phyloP scores from a whole-genome alignment of 306 rosid genomes.

The Lathyrus oleraceus region DNA sequence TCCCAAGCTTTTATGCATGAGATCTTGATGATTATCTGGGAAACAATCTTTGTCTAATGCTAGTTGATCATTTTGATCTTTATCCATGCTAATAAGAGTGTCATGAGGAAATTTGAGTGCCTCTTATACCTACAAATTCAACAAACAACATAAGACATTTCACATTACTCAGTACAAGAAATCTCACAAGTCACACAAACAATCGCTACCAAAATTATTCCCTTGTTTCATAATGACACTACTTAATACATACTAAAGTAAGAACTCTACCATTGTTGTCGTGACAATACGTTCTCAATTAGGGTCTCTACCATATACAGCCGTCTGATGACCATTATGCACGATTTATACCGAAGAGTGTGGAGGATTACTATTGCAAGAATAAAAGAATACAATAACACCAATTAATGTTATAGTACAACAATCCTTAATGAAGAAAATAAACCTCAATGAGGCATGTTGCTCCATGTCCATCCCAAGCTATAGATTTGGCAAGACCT shows the following conservation, averaged over 20 bases:
- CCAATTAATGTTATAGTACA: constrained; percentile 16
- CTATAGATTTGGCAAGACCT: constrained; percentile 97
- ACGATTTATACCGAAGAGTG: constrained; percentile 9
- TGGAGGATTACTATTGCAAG: constrained; percentile 9
- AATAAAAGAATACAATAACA: not conserved
- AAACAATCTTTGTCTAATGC: constrained; percentile 59
- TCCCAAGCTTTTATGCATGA: constrained; percentile 68
- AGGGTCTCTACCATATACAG: constrained; percentile 91
- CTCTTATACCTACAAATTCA: constrained; percentile 63
- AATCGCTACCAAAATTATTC: constrained; percentile 1
- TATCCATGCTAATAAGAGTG: constrained; percentile 66
- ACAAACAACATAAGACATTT: constrained; percentile 17
- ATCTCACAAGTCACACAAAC: constrained; percentile 9
- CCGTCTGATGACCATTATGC: constrained; percentile 59
- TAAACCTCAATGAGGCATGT: constrained; percentile 93
- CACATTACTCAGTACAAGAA: constrained; percentile 5
- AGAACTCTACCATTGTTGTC: constrained; percentile 48
- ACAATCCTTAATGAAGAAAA: constrained; percentile 31
- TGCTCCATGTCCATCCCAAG: constrained; percentile 99
- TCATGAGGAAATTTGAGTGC: constrained; percentile 78
- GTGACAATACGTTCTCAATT: constrained; percentile 96
- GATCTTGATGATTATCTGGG: constrained; percentile 56
- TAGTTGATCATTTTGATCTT: constrained; percentile 62
- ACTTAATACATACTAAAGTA: constrained; percentile 13
- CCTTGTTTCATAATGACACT: constrained; percentile 10